A percentile compares a stretch with the other conserved stretches of the same genome.
These are phyloP conservation scores for Diversispora epigaea DNA, from an alignment of 192 early-diverging fungal species.

Conservation along the genomic window DNA sequence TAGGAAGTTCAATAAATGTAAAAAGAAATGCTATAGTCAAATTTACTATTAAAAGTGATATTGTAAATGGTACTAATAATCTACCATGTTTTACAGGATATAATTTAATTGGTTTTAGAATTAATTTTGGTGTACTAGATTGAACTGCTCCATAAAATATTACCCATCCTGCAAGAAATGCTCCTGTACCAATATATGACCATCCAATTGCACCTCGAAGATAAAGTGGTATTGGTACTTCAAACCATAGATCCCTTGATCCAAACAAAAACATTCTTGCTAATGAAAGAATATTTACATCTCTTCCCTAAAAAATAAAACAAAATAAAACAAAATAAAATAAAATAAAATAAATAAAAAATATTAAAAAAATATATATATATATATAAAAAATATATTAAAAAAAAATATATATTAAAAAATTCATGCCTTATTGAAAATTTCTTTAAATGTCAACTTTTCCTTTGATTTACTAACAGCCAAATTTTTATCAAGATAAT, in stretches of 20 bases:
- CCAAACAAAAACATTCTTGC: conserved; percentile 52
- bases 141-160: conserved; percentile 49
- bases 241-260: conserved; percentile 47
- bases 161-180: conserved; percentile 47
- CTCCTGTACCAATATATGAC: conserved; percentile 38
- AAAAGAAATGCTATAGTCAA: conserved; percentile 1
- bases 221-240: conserved; percentile 42
- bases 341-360: no score
- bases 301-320: conserved; percentile 8
- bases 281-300: conserved; percentile 41
- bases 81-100: conserved; percentile 21
- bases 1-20: background rate
- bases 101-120: conserved; percentile 30
- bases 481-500: conserved; percentile 31
- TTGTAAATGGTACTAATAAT: conserved; percentile 20
- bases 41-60: background rate
- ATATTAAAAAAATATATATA: no score
- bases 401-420: background rate
- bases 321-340: background rate
- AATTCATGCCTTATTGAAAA: conserved; percentile 8
- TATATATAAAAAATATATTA: background rate
- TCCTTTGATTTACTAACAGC: conserved; percentile 25
- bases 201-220: conserved; percentile 40
- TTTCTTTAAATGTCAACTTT: conserved; percentile 18
- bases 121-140: conserved; percentile 40